Conservation (phyloP, 2,329 filamentous ascomycete genomes). For the Cladophialophora immunda region DNA sequence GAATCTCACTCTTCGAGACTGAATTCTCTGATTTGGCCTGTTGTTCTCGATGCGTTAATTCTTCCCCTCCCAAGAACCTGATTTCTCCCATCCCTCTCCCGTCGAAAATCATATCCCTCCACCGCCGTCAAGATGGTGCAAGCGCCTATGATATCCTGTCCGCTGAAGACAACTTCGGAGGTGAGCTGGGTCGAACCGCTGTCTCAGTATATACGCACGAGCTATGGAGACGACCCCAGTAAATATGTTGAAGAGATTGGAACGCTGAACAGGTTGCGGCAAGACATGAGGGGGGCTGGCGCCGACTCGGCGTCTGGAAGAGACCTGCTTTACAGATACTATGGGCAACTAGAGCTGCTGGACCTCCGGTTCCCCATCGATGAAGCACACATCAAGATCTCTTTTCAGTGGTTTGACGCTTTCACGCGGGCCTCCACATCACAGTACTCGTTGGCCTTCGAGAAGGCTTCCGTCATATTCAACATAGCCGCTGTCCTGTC, state of each 20-base stretch:
- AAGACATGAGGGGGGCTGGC: conserved; percentile 97
- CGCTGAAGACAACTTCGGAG: conserved; percentile 92
- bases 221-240: conserved; percentile 96
- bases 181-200: conserved; percentile 96
- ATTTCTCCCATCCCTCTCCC: not conserved
- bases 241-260: conserved; percentile 94
- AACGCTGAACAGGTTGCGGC: conserved; percentile 90
- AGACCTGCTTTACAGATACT: conserved; percentile 95
- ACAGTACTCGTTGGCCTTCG: conserved; percentile 95
- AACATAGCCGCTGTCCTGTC: conserved; percentile 98
- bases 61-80: not conserved
- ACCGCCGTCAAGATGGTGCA: conserved; percentile 70
- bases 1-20: not conserved
- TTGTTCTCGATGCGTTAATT: conserved; percentile 14
- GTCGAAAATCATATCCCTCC: not conserved
- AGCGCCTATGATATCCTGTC: conserved; percentile 93
- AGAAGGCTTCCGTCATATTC: conserved; percentile 99
- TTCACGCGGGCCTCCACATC: conserved; percentile 98
- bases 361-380: conserved; percentile 96
- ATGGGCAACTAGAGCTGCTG: conserved; percentile 93
- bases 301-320: conserved; percentile 94
- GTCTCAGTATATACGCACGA: conserved; percentile 91
- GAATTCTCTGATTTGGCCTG: not conserved
- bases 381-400: conserved; percentile 98
- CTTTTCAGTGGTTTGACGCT: conserved; percentile 99